A percentile compares a stretch with the other conserved stretches of the same genome.
phyloP scores from a whole-genome alignment of 2,329 filamentous ascomycete species.

The Tolypocladium amazonense region DNA sequence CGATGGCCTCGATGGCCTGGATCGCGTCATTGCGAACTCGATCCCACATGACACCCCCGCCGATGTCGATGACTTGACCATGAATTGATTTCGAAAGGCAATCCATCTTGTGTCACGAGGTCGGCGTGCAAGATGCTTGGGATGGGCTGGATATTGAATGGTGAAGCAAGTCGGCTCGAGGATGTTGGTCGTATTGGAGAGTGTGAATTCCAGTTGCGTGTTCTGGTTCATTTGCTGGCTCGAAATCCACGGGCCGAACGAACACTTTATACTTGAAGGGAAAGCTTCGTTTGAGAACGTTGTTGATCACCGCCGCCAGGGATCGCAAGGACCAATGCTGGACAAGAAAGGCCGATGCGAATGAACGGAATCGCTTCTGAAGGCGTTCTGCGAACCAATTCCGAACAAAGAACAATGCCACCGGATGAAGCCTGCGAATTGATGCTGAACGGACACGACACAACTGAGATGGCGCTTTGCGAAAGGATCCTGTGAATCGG shows the following conservation, averaged over 20 bases:
- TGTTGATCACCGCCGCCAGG: not conserved
- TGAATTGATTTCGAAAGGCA: conserved; percentile 8
- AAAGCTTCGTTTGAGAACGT: not conserved
- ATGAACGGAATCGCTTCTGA: not conserved
- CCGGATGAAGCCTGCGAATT: not conserved
- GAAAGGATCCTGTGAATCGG: not conserved
- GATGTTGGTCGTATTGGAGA: too few species aligned
- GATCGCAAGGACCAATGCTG: not conserved
- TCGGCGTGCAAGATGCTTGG: not conserved
- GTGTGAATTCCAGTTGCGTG: too few species aligned
- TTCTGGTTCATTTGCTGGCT: not conserved
- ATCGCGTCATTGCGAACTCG: conserved; percentile 16
- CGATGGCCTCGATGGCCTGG: conserved; percentile 12
- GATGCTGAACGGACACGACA: not conserved
- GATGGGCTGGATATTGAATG: not conserved
- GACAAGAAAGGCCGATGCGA: not conserved
- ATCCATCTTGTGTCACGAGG: not conserved
- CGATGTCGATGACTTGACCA: conserved; percentile 26
- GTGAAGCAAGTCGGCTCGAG: not conserved
- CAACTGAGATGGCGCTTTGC: not conserved
- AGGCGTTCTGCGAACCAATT: not conserved
- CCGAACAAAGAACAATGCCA: not conserved
- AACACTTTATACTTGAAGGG: not conserved
- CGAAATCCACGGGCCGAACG: not conserved
- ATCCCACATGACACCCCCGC: conserved; percentile 21